Percentiles rank a stretch among this genome's conserved stretches.
These are phyloP conservation scores for Fusarium heterosporum DNA, from an alignment of 2,329 filamentous ascomycete species.

Conservation along the genomic window DNA sequence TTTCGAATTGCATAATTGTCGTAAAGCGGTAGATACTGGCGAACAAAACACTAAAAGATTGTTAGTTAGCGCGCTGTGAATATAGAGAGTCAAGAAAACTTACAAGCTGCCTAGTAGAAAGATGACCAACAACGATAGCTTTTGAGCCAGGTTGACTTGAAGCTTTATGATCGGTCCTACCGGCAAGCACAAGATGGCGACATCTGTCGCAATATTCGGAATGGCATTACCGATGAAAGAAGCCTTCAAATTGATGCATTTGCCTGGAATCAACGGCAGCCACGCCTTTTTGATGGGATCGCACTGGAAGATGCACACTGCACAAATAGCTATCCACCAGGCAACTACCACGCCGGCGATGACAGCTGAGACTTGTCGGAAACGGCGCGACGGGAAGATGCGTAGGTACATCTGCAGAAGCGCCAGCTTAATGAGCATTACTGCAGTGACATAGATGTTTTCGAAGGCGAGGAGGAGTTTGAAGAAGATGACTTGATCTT, in stretches of 20 bases:
- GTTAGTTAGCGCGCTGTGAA: accelerated
- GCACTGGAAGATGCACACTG: slow-evolving; percentile 34
- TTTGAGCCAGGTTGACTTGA: slow-evolving; percentile 30
- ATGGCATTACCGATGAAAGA: slow-evolving; percentile 34
- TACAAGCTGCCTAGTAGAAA: slow-evolving; percentile 36
- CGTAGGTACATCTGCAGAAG: slow-evolving; percentile 30
- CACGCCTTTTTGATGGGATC: slow-evolving; percentile 24
- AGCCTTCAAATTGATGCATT: slow-evolving; percentile 31
- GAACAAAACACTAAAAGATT: slow-evolving; percentile 13
- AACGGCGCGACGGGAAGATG: slow-evolving; percentile 25
- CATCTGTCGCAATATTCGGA: slow-evolving; percentile 27
- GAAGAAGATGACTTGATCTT: slow-evolving; percentile 19
- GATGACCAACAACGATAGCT: slow-evolving; percentile 25
- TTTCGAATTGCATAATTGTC: slow-evolving; percentile 33
- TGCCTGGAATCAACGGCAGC: slow-evolving; percentile 18
- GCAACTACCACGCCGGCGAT: slow-evolving; percentile 15
- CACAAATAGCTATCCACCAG: slow-evolving; percentile 36
- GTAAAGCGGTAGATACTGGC: slow-evolving; percentile 37
- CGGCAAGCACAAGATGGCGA: slow-evolving; percentile 27
- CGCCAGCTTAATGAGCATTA: slow-evolving; percentile 34
- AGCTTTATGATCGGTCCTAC: slow-evolving; percentile 26
- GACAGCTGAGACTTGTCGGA: slow-evolving; percentile 7
- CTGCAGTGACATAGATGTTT: slow-evolving; percentile 27
- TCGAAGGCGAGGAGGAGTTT: slow-evolving; percentile 35
- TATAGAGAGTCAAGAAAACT: background rate